Base-by-base conservation (phyloP, 2,329 filamentous ascomycete species). In the Alternaria conjuncta region DNA sequence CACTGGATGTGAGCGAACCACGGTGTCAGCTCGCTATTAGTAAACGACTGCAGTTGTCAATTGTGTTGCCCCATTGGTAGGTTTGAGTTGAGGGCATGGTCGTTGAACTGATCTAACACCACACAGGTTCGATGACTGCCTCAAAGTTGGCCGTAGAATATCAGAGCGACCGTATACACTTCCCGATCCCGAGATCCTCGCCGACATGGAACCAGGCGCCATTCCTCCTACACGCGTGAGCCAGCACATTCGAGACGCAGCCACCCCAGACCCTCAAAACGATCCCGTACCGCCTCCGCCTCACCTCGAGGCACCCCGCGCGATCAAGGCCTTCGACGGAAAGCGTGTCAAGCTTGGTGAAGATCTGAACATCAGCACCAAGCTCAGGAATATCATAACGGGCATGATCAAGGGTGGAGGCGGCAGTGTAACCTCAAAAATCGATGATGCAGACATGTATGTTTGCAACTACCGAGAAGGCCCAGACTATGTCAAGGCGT, bases 41-140 rank as follows among this genome's bases (percentile, higher is more conserved):
- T 9, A 96, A 90, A 79, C 86, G 86, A 3, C 84, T 92, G 57
- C 89, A 88, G 58, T 89, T 89, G 79, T 94, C 93, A 80, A 91
- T 97, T 63, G 92, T 99, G 18, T 84, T 99, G 56, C 96, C 96
- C 41, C 96, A 98, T 77, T 98, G 96, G 93, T 94, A 82, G 74
- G 84, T 67, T 8, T 13, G 43, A 28, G 28, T 41, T 36, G 8
- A 12, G 20, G 10, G 26, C n/a, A 3, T 46, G 50, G 15, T 9
- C 11, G 18, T 44, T 5, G 15, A 15, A 10, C 23, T 21, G 25
- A 21, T 32, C 64, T 71, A 63, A 72, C 28, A 25, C 78, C 60
- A 41, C 23, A 3, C 28, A 94, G 92, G 94, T 97, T 99, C 76
- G 95, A 98, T 72, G 95, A 97, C 78, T 99, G 96, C 80, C 87